Percentiles rank a stretch among this genome's conserved stretches.
Evolutionary conservation across 148 eudicot species (phyloP).

Genomic region (Fagopyrum tataricum): DNA sequence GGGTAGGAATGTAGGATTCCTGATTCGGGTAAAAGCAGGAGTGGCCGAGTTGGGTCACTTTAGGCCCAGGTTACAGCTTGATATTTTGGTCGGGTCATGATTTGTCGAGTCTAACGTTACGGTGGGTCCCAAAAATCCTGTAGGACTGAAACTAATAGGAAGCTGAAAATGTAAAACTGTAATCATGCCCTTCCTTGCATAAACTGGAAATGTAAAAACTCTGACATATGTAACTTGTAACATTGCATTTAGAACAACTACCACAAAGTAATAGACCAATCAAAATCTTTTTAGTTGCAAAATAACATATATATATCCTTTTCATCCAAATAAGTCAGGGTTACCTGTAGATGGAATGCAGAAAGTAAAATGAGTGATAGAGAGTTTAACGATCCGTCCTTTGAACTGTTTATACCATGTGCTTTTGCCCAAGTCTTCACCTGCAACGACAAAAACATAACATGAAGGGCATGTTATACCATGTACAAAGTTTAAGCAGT

Average conservation of each 20-base stretch:
- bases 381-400: conserved; percentile 79
- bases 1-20: too few relatives aligned
- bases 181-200: background rate
- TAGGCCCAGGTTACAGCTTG: too few relatives aligned
- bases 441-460: conserved; percentile 29
- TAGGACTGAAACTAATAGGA: background rate
- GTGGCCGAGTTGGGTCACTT: too few relatives aligned
- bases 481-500: background rate
- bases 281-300: background rate
- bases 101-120: too few relatives aligned
- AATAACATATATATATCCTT: background rate
- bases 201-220: background rate
- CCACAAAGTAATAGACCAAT: background rate
- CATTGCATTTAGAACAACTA: background rate
- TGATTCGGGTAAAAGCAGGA: too few relatives aligned
- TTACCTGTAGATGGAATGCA: conserved; percentile 94
- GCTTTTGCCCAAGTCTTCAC: conserved; percentile 92
- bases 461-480: background rate
- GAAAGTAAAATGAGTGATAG: conserved; percentile 68
- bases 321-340: background rate
- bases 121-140: background rate
- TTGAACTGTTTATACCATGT: conserved; percentile 75
- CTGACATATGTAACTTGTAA: background rate
- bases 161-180: background rate
- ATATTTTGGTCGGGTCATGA: background rate